Evolutionary conservation across 2,329 filamentous ascomycete genomes (phyloP), one percentile per base, ranked within the genome.

Genomic region (Didymella exigua): DNA sequence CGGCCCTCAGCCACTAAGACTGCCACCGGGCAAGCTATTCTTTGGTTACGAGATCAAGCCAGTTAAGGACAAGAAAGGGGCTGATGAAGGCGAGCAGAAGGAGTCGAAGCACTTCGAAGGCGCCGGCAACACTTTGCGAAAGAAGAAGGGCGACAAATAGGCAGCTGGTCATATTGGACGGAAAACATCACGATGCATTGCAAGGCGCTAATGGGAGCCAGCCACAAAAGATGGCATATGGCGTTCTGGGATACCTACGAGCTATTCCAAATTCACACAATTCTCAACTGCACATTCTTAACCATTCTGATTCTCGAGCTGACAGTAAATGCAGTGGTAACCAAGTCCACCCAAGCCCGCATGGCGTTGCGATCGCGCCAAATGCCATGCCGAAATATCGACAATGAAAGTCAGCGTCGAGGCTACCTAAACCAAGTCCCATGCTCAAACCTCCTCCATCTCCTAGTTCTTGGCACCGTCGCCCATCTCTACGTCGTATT

Each of bases 1-100:
- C 61, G 93, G 92, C 0, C 92, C 93, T 0, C 90, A 95, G 71
- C 92, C 93, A 3, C 82, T 99, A 7, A 84, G 95, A 24, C 75
- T 99, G 46, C 85, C 91, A 0, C 89, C 90, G 0, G 95, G 95
- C 67, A 96, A 97, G 76, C 82, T 99, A 4, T 99, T 99, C 81
- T 96, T 99, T 61, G 95, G 95, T 3, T 99, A 98, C 69, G 89
- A 96, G 69, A 84, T 96, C 71, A 96, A 89, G 75, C 93, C 93
- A 0, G 82, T 96, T 36, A 93, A 91, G 79, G 90, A 90, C 8
- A 86, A 89, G 53, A 88, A 87, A 56, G 81, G 84, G 3, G 81
- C 76, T 54, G 81, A 84, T 4, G 81, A 76, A 53, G 59, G 82
- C 55, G 85, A 86, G 65, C 88, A 89, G n/a, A 82, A 76, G 55